Base-by-base conservation (phyloP, 1,284 basidiomycete genomes). In the Rhodotorula sp. region DNA sequence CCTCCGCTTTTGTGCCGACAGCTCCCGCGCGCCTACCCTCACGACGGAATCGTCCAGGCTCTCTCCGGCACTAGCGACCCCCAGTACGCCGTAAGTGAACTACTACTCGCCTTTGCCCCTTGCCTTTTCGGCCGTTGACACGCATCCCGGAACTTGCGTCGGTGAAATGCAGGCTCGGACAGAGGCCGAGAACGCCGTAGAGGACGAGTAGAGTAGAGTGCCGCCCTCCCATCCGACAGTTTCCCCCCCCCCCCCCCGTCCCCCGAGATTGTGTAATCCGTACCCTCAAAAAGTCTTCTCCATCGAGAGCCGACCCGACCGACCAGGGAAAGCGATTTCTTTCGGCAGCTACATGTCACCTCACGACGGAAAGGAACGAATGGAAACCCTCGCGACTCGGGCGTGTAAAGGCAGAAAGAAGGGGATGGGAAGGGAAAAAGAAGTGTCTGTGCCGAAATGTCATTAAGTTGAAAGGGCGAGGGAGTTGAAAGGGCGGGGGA, bases 41-140 rank as follows among this genome's bases (percentile, higher is more conserved):
- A 75, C 68, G 74, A 76, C 54, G 77, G 76, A n/a, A 69, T 78
- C 46, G 72, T 74, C 30, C 64, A 72, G 64, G 76, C 72, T 37
- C 68, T 77, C 17, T 74, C 72, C 30, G 76, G 76, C 26, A 76
- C 73, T 46, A 67, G 69, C 44, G 75, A 75, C 48, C 59, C 69
- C n/a, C 37, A 54, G 49, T 73, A 63, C 60, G 73, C 72, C 33
- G 73, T 75, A 33, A 54, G 73, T n/a, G n/a, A n/a, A n/a, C n/a
- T n/a, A n/a, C n/a, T n/a, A n/a, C n/a, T n/a, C n/a, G n/a, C n/a
- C n/a, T n/a, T n/a, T n/a, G n/a, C n/a, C n/a, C n/a, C n/a, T n/a
- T n/a, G n/a, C n/a, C n/a, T n/a, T n/a, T n/a, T n/a, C n/a, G n/a
- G n/a, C n/a, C n/a, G n/a, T n/a, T n/a, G 48, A 18, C 48, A 6